Base-by-base conservation (phyloP, 2,329 filamentous ascomycete genomes). In the Aotearoamyces nothofagi region DNA sequence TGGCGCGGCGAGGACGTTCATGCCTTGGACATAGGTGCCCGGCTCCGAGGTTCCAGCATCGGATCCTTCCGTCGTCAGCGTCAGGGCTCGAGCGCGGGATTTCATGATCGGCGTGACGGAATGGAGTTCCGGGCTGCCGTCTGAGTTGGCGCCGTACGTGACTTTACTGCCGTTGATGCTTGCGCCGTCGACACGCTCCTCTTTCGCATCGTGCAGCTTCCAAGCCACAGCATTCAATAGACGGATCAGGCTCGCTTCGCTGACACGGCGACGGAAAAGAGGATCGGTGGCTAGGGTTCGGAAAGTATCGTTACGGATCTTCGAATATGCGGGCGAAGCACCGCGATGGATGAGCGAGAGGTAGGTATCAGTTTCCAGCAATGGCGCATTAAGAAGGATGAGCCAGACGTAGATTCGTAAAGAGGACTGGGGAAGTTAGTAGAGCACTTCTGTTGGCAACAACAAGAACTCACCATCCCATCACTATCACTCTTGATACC, bases 301-400 rank as follows among this genome's bases (percentile, higher is more conserved):
- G 53, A 96, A 96, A 22, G 90, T 94, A 53, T 98, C 90, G 55
- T 98, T 94, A 51, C 86, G 81, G 49, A 98, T 98, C 58, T 98
- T 98, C 45, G 82, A 74, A 57, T 98, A 93, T 25, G 84, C 86
- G 1, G 87, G 86, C 3, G 87, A 96, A 14, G 87, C 80, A 37
- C 90, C 87, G 38, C 90, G 82, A 48, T 92, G 84, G 39, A 98
- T 78, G 24, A 96, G 77, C 33, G 71, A 68, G 39, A 96, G 78
- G 52, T 98, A 98, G 36, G 78, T 67, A 44, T 93, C 81, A 33
- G 90, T 93, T 24, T 76, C 68, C 38, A 94, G 61, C 24, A 92
- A 73, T 5, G 83, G 76, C 17, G 86, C 77, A 48, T 93, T 81
- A 43, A 98, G 77, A 9, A 98, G 70, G 41, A 93, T 81, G 22